Evolutionary conservation across 2,329 filamentous ascomycete genomes (phyloP).

Genomic region (Leptographium radiaticola): DNA sequence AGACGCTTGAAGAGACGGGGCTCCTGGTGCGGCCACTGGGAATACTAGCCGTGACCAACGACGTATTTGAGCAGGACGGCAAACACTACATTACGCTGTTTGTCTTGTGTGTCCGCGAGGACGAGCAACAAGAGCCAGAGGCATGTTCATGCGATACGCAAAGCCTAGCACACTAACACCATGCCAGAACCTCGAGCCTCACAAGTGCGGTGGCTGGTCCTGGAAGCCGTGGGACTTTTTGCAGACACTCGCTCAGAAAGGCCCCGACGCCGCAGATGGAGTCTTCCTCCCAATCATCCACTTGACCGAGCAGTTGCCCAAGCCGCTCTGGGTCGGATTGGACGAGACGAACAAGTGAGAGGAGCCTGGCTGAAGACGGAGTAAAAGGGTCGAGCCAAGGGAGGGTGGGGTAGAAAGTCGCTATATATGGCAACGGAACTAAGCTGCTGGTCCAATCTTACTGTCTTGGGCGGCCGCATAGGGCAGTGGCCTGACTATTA

Average conservation of each 20-base stretch:
- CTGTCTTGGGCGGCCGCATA: too few species aligned
- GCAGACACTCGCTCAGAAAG: conserved; percentile 16
- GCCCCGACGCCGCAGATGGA: conserved; percentile 17
- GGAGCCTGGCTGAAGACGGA: conserved; percentile 12
- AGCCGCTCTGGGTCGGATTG: conserved; percentile 6
- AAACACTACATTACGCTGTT: conserved; percentile 71
- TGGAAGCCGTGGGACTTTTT: conserved; percentile 35
- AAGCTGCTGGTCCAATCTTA: too few species aligned
- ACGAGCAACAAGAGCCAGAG: conserved; percentile 34
- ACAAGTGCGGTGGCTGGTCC: conserved; percentile 38
- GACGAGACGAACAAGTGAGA: background rate
- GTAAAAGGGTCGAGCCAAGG: too few species aligned
- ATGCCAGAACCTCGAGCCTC: conserved; percentile 28
- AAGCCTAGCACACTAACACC: background rate
- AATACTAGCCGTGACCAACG: conserved; percentile 52
- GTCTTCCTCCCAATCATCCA: conserved; percentile 27
- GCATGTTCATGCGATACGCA: conserved; percentile 26
- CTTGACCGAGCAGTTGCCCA: conserved; percentile 17
- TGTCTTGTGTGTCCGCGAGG: conserved; percentile 37
- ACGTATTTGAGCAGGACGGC: conserved; percentile 41
- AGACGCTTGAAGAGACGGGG: conserved; percentile 59
- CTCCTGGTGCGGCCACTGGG: conserved; percentile 38
- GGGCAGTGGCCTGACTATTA: too few species aligned
- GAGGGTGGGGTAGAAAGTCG: too few species aligned
- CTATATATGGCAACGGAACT: too few species aligned